Evolutionary conservation across 495 filamentous ascomycete genomes (phyloP), one percentile per base, ranked within the genome.

Genomic region (Trichocladium uniseriatum): DNA sequence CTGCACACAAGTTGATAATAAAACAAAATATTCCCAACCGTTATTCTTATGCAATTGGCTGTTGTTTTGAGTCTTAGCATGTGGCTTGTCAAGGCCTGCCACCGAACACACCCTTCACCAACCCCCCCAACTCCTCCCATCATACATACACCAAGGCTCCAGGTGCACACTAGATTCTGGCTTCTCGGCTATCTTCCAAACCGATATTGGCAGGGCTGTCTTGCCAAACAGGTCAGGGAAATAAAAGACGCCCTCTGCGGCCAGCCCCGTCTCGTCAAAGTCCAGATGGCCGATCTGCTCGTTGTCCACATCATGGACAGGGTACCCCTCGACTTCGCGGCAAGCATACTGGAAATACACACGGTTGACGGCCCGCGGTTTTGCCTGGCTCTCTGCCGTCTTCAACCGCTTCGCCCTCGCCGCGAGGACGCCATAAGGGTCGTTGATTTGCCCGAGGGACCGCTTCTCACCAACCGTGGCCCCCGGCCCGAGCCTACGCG

Each of bases 281-380:
- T 59, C 54, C 10, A 57, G 36, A 40, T 56, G 31, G 9, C 57
- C 57, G 14, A 53, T 36, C n/a, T 50, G 28, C 20, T 38, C 9
- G 29, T 59, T 47, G 8, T 49, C 31, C 5, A 43, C 20, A 31
- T 49, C 46, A 10, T 44, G 3, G 10, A 29, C 16, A 7, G 51
- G 46, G 13, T 46, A 38, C 1, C 9, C 43, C 0, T 48, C 35
- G 6, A 42, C 45, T 0, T 39, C n/a, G 10, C n/a, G 39, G 43
- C 40, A 49, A 4, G 16, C 50, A 31, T 42, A 57, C 40, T 59
- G 54, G 11, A 56, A 47, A 38, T 53, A 57, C 13, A 54, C 40
- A n/a, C 57, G 49, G 18, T 31, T 36, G 10, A 46, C 32, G n/a
- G 3, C 3, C 3, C 35, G 42, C 13, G 6, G 16, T 24, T 45